A percentile compares a stretch with the other conserved stretches of the same genome.
These are phyloP conservation scores for Scedosporium apiospermum DNA, from an alignment of 2,329 filamentous ascomycete species.

Conservation along the genomic window DNA sequence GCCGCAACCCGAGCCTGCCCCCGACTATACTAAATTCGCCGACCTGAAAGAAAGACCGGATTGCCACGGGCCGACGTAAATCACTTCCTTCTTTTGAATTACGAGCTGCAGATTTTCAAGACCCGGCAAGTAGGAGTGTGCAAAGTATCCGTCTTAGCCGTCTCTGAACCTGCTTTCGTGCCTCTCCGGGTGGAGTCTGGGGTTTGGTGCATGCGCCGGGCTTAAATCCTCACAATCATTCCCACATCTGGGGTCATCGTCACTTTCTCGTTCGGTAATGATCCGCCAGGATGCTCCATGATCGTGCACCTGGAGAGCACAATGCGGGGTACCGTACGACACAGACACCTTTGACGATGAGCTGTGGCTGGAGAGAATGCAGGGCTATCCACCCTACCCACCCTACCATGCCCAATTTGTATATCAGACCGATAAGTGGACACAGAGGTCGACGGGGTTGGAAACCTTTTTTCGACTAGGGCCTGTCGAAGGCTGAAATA, in stretches of 20 bases:
- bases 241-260: constrained; percentile 43
- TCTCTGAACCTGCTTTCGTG: constrained; percentile 53
- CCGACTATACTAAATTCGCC: too few species aligned
- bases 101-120: constrained; percentile 18
- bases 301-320: constrained; percentile 60
- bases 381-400: constrained; percentile 28
- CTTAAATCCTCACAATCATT: constrained; percentile 51
- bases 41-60: too few species aligned
- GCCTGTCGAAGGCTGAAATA: constrained; percentile 57
- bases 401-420: constrained; percentile 53
- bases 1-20: too few species aligned
- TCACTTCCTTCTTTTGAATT: too few species aligned
- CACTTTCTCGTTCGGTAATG: constrained; percentile 45
- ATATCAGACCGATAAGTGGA: constrained; percentile 65
- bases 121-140: constrained; percentile 50
- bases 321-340: constrained; percentile 72
- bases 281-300: constrained; percentile 71
- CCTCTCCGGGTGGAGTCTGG: constrained; percentile 36
- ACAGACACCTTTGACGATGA: constrained; percentile 70
- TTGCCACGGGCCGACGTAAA: too few species aligned
- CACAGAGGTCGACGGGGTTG: constrained; percentile 61
- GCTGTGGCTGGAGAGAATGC: constrained; percentile 43
- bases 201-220: constrained; percentile 53
- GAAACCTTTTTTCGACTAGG: constrained; percentile 46
- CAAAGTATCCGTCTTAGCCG: constrained; percentile 36